phyloP scores from a whole-genome alignment of 495 filamentous ascomycete genomes.

The Xylaria sp. region DNA sequence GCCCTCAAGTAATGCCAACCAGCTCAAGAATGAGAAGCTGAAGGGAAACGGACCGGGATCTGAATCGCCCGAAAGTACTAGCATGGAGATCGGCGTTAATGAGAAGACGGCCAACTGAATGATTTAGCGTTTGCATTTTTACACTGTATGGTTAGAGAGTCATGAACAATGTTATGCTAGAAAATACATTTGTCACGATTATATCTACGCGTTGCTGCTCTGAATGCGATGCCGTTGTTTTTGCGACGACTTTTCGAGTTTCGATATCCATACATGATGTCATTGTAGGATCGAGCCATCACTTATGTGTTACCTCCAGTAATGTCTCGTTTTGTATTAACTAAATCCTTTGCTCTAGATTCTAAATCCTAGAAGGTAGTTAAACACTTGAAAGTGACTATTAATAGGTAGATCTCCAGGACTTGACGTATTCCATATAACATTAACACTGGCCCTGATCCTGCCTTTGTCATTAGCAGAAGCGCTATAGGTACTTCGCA shows the following conservation, averaged over 20 bases:
- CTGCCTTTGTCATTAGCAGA: neutral
- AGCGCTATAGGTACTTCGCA: neutral
- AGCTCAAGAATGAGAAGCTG: slow-evolving; percentile 34
- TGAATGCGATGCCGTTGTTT: neutral
- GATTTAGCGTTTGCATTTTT: slow-evolving; percentile 10
- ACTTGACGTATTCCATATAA: neutral
- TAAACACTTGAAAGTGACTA: no score
- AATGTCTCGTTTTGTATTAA: no score
- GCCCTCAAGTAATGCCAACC: slow-evolving; percentile 29
- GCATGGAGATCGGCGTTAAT: neutral
- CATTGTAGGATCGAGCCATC: neutral
- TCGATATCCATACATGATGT: neutral
- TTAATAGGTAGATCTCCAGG: neutral
- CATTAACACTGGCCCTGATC: neutral
- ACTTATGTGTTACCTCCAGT: neutral
- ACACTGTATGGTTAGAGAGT: neutral
- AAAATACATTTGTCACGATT: neutral
- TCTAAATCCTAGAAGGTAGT: no score
- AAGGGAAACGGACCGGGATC: slow-evolving; percentile 23
- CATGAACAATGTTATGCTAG: neutral
- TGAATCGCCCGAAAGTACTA: slow-evolving; percentile 16
- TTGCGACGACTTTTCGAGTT: neutral
- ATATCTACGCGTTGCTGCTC: neutral
- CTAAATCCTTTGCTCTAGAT: neutral
- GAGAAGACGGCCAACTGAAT: slow-evolving; percentile 23